A percentile compares a stretch with the other conserved stretches of the same genome.
Evolutionary conservation across 164 flowering plant genomes (phyloP).

Genomic region (Cinnamomum chago): DNA sequence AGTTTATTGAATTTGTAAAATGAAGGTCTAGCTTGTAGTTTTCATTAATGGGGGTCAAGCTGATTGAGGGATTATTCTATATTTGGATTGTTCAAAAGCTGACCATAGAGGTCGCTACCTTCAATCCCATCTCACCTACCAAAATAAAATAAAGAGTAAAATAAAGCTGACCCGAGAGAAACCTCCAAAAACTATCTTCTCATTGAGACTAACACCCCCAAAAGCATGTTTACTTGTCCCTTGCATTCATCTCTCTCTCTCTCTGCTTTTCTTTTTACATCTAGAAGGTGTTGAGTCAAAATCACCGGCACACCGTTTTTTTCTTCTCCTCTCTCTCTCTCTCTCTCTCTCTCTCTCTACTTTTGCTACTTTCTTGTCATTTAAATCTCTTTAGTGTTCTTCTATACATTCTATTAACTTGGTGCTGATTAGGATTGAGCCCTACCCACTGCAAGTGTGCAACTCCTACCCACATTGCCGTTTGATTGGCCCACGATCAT

Average conservation of each 20-base stretch:
- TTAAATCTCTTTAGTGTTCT: too few relatives aligned
- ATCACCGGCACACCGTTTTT: background rate
- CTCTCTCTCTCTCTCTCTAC: too few relatives aligned
- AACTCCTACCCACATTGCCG: too few relatives aligned
- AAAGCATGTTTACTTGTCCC: constrained; percentile 7
- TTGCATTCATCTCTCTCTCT: background rate
- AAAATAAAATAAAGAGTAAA: background rate
- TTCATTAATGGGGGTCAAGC: background rate
- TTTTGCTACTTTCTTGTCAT: too few relatives aligned
- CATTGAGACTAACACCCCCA: constrained; percentile 1
- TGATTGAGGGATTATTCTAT: background rate
- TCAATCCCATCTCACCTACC: constrained; percentile 5
- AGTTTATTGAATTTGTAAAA: background rate
- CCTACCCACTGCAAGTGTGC: too few relatives aligned
- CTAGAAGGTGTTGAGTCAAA: background rate
- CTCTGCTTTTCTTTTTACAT: background rate
- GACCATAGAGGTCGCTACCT: background rate
- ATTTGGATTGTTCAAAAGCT: background rate
- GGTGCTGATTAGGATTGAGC: too few relatives aligned
- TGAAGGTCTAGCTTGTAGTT: background rate
- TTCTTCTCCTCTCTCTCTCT: too few relatives aligned
- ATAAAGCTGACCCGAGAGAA: background rate
- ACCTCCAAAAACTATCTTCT: constrained; percentile 1
- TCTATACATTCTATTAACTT: too few relatives aligned
- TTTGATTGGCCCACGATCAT: too few relatives aligned